These are phyloP conservation scores for Tetrahymena borealis DNA, from an alignment of 73 alveolate species.

Conservation along the genomic window DNA sequence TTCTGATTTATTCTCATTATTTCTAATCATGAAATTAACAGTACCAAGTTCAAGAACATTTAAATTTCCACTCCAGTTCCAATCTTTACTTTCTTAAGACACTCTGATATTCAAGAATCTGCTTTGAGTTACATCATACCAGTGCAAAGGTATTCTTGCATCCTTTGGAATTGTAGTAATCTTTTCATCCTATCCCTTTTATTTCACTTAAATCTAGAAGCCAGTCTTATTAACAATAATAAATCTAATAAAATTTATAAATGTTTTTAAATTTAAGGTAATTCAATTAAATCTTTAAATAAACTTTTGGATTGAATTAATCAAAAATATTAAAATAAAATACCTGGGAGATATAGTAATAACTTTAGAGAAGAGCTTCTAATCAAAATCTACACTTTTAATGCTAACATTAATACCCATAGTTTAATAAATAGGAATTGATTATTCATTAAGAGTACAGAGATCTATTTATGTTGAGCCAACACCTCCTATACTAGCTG, in stretches of 20 bases:
- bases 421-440: not conserved
- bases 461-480: constrained; percentile 24
- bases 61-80: constrained; percentile 14
- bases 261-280: not conserved
- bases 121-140: not conserved
- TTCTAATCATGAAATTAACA: not conserved
- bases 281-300: not conserved
- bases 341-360: not conserved
- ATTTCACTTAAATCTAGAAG: not conserved
- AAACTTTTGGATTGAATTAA: no score
- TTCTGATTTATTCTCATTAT: not conserved
- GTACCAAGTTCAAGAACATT: constrained; percentile 16
- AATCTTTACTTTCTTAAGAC: not conserved
- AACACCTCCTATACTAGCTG: not conserved
- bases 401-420: not conserved
- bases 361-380: not conserved
- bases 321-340: no score
- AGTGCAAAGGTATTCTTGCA: not conserved
- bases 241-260: not conserved
- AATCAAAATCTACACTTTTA: not conserved
- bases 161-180: not conserved
- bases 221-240: not conserved
- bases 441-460: not conserved
- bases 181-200: not conserved
- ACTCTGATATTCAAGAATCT: not conserved